These are phyloP conservation scores for Cryphonectria naterciae DNA, from an alignment of 2,329 filamentous ascomycete genomes.

Conservation along the genomic window DNA sequence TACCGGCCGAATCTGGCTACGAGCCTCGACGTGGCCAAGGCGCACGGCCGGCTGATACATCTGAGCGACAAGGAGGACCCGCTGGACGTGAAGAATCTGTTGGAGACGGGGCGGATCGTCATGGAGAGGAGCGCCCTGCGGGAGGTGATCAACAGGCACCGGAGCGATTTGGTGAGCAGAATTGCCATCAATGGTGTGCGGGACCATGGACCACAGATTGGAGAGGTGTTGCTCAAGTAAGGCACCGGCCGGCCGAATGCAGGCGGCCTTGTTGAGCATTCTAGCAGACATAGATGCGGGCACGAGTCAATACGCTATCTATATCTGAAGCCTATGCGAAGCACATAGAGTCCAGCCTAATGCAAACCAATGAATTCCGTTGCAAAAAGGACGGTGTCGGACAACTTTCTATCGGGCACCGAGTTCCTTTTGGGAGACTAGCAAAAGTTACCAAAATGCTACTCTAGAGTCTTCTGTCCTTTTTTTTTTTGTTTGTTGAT, in stretches of 20 bases:
- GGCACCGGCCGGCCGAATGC: background rate
- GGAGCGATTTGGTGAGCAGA: constrained; percentile 64
- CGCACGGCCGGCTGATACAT: constrained; percentile 71
- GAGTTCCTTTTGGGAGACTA: background rate
- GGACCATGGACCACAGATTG: constrained; percentile 40
- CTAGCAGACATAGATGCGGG: background rate
- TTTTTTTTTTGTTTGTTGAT: background rate
- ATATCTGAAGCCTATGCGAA: background rate
- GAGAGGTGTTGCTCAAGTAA: constrained; percentile 26
- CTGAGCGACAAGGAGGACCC: constrained; percentile 56
- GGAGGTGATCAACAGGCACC: constrained; percentile 72
- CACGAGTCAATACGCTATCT: background rate
- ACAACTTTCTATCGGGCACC: background rate
- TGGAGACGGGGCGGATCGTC: constrained; percentile 83
- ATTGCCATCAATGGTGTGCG: constrained; percentile 49
- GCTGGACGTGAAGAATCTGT: constrained; percentile 92
- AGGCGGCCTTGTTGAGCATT: background rate
- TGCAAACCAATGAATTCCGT: background rate
- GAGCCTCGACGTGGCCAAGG: constrained; percentile 65
- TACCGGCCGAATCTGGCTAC: constrained; percentile 66
- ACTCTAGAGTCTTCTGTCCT: background rate
- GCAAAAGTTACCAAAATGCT: background rate
- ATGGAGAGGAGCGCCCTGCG: constrained; percentile 82
- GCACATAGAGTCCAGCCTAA: background rate
- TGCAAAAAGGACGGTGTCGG: background rate